Percentiles rank a stretch among this genome's conserved stretches.
Evolutionary conservation across 1,139 yeast species (phyloP).

Genomic region (Magnusiomyces paraingens): DNA sequence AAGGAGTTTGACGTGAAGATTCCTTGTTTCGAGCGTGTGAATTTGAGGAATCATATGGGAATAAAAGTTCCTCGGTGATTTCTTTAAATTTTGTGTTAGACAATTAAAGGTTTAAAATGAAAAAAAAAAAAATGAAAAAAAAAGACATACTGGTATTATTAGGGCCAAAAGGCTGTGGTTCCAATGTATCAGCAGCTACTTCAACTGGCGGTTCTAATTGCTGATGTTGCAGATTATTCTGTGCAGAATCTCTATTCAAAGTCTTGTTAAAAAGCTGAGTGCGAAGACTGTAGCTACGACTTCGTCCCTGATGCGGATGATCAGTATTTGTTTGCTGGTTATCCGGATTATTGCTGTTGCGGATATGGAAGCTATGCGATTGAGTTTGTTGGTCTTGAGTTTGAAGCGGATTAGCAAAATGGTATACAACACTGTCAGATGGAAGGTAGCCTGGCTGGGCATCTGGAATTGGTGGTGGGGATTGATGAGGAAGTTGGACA

Average conservation of each 20-base stretch:
- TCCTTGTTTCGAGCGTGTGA: conserved; percentile 8
- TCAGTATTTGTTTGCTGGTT: not conserved
- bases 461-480: too few relatives aligned
- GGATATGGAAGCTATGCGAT: not conserved
- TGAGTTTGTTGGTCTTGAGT: not conserved
- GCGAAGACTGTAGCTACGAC: conserved; percentile 70
- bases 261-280: conserved; percentile 62
- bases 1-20: conserved; percentile 3
- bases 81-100: conserved; percentile 13
- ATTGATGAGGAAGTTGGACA: too few relatives aligned
- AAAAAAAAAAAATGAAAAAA: not conserved
- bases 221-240: conserved; percentile 21
- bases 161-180: conserved; percentile 17
- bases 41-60: conserved; percentile 16
- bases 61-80: conserved; percentile 20
- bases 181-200: not conserved
- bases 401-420: not conserved
- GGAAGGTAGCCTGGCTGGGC: too few relatives aligned
- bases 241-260: conserved; percentile 17
- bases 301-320: conserved; percentile 45
- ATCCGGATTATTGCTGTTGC: not conserved
- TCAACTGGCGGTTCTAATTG: conserved; percentile 6
- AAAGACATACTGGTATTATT: conserved; percentile 18
- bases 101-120: conserved; percentile 10
- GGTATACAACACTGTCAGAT: not conserved